Percentiles rank a stretch among this genome's conserved stretches.
Conservation (phyloP, 2,329 filamentous ascomycete species). For the Stachybotrys chlorohalonatus region DNA sequence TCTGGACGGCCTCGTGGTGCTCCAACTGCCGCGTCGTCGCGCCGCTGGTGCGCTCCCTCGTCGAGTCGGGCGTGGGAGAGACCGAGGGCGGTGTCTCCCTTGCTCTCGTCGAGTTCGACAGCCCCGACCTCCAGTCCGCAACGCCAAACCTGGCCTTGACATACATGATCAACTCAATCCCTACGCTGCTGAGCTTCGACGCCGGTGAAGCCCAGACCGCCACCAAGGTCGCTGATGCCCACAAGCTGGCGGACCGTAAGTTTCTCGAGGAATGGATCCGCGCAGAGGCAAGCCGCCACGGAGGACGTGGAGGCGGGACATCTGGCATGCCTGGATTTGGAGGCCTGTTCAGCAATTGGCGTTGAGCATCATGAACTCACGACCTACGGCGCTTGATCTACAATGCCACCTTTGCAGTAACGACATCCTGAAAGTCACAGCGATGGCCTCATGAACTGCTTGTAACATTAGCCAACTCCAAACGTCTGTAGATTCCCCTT, state of each 20-base stretch:
- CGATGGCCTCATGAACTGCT: neutral
- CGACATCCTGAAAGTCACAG: neutral
- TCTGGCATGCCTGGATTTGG: slow-evolving; percentile 22
- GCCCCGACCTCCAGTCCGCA: slow-evolving; percentile 43
- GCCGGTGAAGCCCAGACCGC: slow-evolving; percentile 40
- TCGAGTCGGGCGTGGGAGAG: slow-evolving; percentile 44
- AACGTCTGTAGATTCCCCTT: slow-evolving; percentile 1
- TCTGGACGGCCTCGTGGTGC: slow-evolving; percentile 54
- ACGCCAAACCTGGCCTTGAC: slow-evolving; percentile 33
- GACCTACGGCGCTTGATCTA: too few relatives aligned
- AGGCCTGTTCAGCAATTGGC: slow-evolving; percentile 29
- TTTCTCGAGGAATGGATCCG: slow-evolving; percentile 47
- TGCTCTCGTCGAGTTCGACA: slow-evolving; percentile 46
- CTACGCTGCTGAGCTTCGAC: slow-evolving; percentile 50
- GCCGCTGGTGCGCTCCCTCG: slow-evolving; percentile 38
- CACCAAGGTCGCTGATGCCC: slow-evolving; percentile 40
- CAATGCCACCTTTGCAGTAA: neutral
- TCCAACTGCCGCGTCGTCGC: slow-evolving; percentile 40
- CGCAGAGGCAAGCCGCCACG: slow-evolving; percentile 37
- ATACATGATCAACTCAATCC: slow-evolving; percentile 50
- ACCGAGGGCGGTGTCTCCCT: slow-evolving; percentile 46
- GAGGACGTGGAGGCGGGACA: slow-evolving; percentile 31
- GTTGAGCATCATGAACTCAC: neutral
- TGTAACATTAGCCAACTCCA: neutral
- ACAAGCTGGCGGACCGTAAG: slow-evolving; percentile 35